Evolutionary conservation across 768 basidiomycete genomes (phyloP), one percentile per base, ranked within the genome.

Genomic region (Melanogaster broomeanus): DNA sequence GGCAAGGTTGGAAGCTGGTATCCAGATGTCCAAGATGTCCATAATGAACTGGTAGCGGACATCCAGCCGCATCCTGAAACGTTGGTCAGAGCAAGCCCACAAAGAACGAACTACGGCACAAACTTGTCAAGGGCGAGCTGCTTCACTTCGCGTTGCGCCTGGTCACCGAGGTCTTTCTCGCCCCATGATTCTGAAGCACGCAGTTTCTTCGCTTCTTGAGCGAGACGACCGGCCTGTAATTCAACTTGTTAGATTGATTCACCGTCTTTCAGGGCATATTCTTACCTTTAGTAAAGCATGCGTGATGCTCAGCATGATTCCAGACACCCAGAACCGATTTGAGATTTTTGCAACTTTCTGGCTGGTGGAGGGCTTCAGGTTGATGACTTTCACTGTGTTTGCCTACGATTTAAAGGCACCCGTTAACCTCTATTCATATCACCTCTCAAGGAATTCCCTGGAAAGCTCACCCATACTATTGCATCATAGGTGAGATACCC

Each of bases 271-370:
- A 21, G 7, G n/a, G 18, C 2, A 19, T 31, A 16, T 31, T 45
- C 67, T 31, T 55, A 85, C 89, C 77, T 91, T 92, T 55, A 90
- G 67, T 3, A 82, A 67, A 22, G 84, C 79, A 63, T 88, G 84
- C 16, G 80, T 71, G 24, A 96, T 75, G 64, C 89, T 93, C 63
- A 93, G 83, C 31, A 86, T 56, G 51, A 98, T 93, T 0, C 93
- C 95, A 4, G 87, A 78, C 18, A 95, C 74, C 94, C 94, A 98
- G 71, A 93, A 88, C 35, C 85, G 83, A 70, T 88, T 90, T 3
- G 91, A 84, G 9, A 79, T 72, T 67, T 81, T 85, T 52, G 78
- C 72, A 15, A 90, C 72, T 59, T 73, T 80, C 46, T 82, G 74
- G 6, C 83, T 78, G 11, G 82, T 83, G 49, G 81, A 80, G 3